Evolutionary conservation across 1,284 basidiomycete genomes (phyloP), one percentile per base, ranked within the genome.

Genomic region (Ceratobasidium sp.): DNA sequence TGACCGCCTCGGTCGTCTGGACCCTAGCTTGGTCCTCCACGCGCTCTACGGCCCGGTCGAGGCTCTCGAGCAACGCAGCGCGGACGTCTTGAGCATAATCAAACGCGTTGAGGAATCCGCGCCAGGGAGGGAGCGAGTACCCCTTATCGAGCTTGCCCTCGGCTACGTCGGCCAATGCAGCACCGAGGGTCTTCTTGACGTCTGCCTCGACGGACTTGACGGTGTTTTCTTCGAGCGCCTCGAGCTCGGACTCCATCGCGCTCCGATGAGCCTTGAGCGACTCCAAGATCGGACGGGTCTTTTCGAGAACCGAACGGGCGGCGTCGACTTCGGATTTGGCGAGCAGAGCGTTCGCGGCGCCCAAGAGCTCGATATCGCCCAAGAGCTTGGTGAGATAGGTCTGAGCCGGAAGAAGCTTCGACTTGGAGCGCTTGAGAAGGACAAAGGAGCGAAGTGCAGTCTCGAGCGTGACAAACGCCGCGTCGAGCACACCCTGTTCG

Each of bases 391-490:
- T 90, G 79, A 99, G 90, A 86, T 98, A 99, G 23, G 96, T 98
- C 81, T 95, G 92, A n/a, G 94, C 97, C 1, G 97, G 98, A 98
- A 61, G 91, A 63, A 99, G 93, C 88, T 99, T 99, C 63, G 96
- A 98, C 86, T 96, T 97, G 53, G 94, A 91, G 40, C 98, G 93
- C 88, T 99, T 98, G 85, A 94, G 92, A 78, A 99, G 92, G 20
- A 99, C 96, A 86, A 99, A 99, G 0, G 96, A 97, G 39, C 97
- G 92, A 58, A 99, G 88, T 0, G 95, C 92, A n/a, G 94, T 92
- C 85, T 99, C 97, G 79, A 99, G 92, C 81, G 94, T 91, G 69
- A 93, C 92, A 84, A 99, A 99, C 0, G 92, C 86, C 1, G 91
- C 89, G 33, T 80, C 69, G 73, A 81, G 28, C 53, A 84, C 78